Evolutionary conservation across 306 rosid species (phyloP), one percentile per base, ranked within the genome.

Genomic region (Rosa chinensis): DNA sequence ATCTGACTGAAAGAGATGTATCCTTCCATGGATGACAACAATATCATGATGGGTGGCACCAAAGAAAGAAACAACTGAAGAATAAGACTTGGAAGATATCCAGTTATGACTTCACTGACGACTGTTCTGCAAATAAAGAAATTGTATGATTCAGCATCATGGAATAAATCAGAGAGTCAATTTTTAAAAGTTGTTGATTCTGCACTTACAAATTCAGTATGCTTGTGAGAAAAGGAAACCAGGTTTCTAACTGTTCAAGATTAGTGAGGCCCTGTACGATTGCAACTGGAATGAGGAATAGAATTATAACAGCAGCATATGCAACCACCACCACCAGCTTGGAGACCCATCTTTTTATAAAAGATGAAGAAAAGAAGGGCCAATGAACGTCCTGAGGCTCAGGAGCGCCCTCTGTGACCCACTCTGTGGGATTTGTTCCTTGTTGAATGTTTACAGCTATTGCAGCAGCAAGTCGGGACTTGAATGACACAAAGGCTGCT

Each of bases 41-140:
- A 63, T 72, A 89, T 79, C 98, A 93, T 91, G 81, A 73, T 37
- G 67, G 98, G 98, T 68, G 98, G 98, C 78, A 93, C 86, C 35
- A 84, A 79, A 47, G 78, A 83, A 42, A 89, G 77, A 82, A 89
- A 93, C 80, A 78, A 42, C 78, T 89, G 88, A 72, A 93, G 97
- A 86, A 93, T 90, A 83, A 93, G 92, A 86, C 95, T 93, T 10
- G 98, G 98, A 86, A 93, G 98, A 81, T 93, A 91, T 79, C 98
- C 98, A 7, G 97, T 93, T 81, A 93, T 84, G 78, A 91, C 90
- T 83, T 86, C 77, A 86, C 93, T 90, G 76, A 93, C 92, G 75
- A 93, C 74, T 58, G 90, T 70, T 82, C 98, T 93, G 95, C 74
- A 89, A 86, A 76, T 70, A 47, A 61, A 78, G 59, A 71, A 56